Base-by-base conservation (phyloP, 306 rosid species). In the Cercis canadensis region DNA sequence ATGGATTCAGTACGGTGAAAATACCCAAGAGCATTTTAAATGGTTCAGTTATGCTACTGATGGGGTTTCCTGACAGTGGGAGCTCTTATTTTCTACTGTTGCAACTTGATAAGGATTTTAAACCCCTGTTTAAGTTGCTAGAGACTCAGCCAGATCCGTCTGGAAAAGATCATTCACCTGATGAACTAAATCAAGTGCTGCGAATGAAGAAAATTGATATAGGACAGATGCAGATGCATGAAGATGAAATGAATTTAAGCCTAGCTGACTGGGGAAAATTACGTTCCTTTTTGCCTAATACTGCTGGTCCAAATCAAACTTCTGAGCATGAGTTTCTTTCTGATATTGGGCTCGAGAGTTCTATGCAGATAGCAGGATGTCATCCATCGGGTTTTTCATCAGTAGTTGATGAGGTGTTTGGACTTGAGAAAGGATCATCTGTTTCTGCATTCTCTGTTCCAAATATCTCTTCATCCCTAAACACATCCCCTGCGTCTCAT, bases 31-130 rank as follows among this genome's bases (percentile, higher is more conserved):
- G 62, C 84, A 63, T 89, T 78, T 82, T 59, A 24, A 82, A 82
- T 75, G 96, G 96, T 83, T 89, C 96, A 47, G 54, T 83, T 72
- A 71, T 79, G 87, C 87, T 94, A 74, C 58, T 91, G 77, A 86
- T 94, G 97, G 99, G 91, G 63, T 94, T 94, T 80, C 97, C 99
- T 34, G 99, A 94, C 59, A 86, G 96, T 74, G 91, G 95, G 80
- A 86, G 89, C 73, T 87, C 96, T 40, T 89, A 89, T 74, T 87
- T 86, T 83, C 85, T 95, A 87, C 77, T 87, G 55, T 82, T 95
- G 96, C 84, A 91, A 56, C 99, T 91, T 69, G 97, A 95, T 82
- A 91, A 87, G 84, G 96, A 89, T 81, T 95, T 89, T 59, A 89
- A 89, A 75, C 96, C 99, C 72, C 75, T 83, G 57, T 91, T 95